Conservation (phyloP, 2,329 filamentous ascomycete genomes). For the Macrophomina phaseolina region DNA sequence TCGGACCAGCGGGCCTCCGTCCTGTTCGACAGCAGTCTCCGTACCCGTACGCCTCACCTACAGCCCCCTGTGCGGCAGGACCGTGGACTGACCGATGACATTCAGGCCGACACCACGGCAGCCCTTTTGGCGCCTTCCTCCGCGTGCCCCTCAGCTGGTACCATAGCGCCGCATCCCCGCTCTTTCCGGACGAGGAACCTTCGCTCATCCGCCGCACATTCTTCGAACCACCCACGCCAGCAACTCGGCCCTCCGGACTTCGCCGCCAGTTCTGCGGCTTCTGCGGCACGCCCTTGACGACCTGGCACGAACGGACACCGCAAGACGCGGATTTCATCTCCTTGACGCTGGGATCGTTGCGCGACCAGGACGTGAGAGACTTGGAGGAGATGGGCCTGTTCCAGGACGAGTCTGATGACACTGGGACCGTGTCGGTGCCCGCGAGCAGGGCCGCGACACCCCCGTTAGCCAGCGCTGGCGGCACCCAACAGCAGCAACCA, state of each 20-base stretch:
- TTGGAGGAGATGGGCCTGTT: slow-evolving; percentile 79
- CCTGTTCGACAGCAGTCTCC: slow-evolving; percentile 73
- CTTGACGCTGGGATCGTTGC: slow-evolving; percentile 78
- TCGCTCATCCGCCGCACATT: slow-evolving; percentile 53
- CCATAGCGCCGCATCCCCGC: slow-evolving; percentile 74
- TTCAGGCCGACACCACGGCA: slow-evolving; percentile 68
- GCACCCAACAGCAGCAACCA: neutral
- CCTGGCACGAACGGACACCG: slow-evolving; percentile 77
- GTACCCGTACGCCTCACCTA: slow-evolving; percentile 68
- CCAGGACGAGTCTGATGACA: slow-evolving; percentile 48
- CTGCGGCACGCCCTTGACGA: slow-evolving; percentile 84
- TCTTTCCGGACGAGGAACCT: slow-evolving; percentile 74
- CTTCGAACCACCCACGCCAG: slow-evolving; percentile 44
- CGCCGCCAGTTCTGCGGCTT: slow-evolving; percentile 88
- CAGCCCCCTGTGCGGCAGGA: neutral
- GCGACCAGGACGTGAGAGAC: slow-evolving; percentile 71
- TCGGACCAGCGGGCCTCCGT: slow-evolving; percentile 66
- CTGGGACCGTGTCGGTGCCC: slow-evolving; percentile 28
- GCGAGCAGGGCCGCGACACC: slow-evolving; percentile 31
- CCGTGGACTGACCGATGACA: neutral
- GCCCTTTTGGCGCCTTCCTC: slow-evolving; percentile 79
- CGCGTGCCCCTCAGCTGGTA: slow-evolving; percentile 84
- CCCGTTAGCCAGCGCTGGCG: slow-evolving; percentile 36
- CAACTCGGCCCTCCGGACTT: slow-evolving; percentile 36
- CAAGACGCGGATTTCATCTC: slow-evolving; percentile 79